Evolutionary conservation across 768 basidiomycete genomes (phyloP).

Genomic region (Gymnopilus dilepis): DNA sequence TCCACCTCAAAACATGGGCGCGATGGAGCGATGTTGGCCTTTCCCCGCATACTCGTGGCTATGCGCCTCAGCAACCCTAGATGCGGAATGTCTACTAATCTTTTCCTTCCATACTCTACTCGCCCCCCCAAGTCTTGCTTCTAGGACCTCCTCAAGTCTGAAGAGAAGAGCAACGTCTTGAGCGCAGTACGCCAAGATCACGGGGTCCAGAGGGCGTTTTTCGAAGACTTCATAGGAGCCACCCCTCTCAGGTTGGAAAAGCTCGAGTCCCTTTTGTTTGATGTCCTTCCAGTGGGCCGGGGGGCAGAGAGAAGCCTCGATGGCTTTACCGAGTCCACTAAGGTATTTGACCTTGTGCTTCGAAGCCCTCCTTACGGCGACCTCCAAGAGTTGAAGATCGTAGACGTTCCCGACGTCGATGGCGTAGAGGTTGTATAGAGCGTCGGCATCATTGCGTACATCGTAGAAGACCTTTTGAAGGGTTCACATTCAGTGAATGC

Average conservation of each 20-base stretch:
- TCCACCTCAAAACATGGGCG: slow-evolving; percentile 13
- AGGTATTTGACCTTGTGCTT: slow-evolving; percentile 20
- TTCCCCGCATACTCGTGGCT: slow-evolving; percentile 9
- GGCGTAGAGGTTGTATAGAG: slow-evolving; percentile 34
- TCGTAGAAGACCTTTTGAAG: slow-evolving; percentile 44
- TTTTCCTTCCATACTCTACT: slow-evolving; percentile 17
- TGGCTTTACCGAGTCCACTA: slow-evolving; percentile 14
- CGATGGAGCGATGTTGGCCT: slow-evolving; percentile 23
- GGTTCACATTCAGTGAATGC: too few species aligned
- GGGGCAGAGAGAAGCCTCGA: slow-evolving; percentile 29
- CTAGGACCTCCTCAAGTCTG: slow-evolving; percentile 25
- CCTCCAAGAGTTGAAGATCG: slow-evolving; percentile 40
- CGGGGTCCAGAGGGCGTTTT: slow-evolving; percentile 30
- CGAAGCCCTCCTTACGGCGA: slow-evolving; percentile 33
- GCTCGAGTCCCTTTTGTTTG: slow-evolving; percentile 35
- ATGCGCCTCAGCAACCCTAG: slow-evolving; percentile 23
- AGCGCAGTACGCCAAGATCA: slow-evolving; percentile 32
- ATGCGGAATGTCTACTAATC: slow-evolving; percentile 14
- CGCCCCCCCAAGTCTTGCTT: slow-evolving; percentile 12
- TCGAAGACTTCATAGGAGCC: slow-evolving; percentile 34
- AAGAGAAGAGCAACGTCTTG: slow-evolving; percentile 37
- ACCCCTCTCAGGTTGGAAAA: slow-evolving; percentile 37
- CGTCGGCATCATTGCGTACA: slow-evolving; percentile 42
- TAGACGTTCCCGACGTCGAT: slow-evolving; percentile 34
- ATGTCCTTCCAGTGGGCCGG: slow-evolving; percentile 29